Evolutionary conservation across 805 yeast species (phyloP).

Genomic region (Yarrowia sp.): DNA sequence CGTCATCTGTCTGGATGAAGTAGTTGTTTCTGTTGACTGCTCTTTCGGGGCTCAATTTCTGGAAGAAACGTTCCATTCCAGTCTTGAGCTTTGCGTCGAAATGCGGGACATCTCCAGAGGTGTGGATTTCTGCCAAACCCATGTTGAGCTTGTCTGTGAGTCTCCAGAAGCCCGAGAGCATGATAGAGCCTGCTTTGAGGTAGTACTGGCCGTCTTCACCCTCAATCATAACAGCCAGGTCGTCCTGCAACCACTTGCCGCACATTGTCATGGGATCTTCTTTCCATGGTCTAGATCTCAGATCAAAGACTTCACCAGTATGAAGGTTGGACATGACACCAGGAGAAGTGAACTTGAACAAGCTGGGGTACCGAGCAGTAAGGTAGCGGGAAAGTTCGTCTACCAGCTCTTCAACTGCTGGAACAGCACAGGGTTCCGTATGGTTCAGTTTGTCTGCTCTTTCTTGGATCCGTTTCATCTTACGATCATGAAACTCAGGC

Average conservation of each 20-base stretch:
- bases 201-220: slow-evolving; percentile 62
- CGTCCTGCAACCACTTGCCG: slow-evolving; percentile 67
- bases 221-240: slow-evolving; percentile 71
- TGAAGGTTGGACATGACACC: slow-evolving; percentile 53
- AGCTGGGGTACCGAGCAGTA: slow-evolving; percentile 13
- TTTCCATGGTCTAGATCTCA: slow-evolving; percentile 38
- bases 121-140: slow-evolving; percentile 65
- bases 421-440: slow-evolving; percentile 22
- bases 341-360: slow-evolving; percentile 21
- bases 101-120: slow-evolving; percentile 72
- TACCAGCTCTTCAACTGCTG: slow-evolving; percentile 14
- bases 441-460: slow-evolving; percentile 16
- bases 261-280: slow-evolving; percentile 67
- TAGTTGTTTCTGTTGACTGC: slow-evolving; percentile 70
- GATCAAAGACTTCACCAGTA: slow-evolving; percentile 60
- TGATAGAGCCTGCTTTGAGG: slow-evolving; percentile 66
- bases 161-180: slow-evolving; percentile 73
- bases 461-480: slow-evolving; percentile 56
- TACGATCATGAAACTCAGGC: slow-evolving; percentile 61
- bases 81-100: slow-evolving; percentile 62
- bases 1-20: slow-evolving; percentile 68
- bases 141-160: slow-evolving; percentile 64
- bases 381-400: slow-evolving; percentile 14
- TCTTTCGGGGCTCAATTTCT: slow-evolving; percentile 61
- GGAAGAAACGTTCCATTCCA: slow-evolving; percentile 72